phyloP scores from a whole-genome alignment of 768 basidiomycete species.

The Zangia roseola region DNA sequence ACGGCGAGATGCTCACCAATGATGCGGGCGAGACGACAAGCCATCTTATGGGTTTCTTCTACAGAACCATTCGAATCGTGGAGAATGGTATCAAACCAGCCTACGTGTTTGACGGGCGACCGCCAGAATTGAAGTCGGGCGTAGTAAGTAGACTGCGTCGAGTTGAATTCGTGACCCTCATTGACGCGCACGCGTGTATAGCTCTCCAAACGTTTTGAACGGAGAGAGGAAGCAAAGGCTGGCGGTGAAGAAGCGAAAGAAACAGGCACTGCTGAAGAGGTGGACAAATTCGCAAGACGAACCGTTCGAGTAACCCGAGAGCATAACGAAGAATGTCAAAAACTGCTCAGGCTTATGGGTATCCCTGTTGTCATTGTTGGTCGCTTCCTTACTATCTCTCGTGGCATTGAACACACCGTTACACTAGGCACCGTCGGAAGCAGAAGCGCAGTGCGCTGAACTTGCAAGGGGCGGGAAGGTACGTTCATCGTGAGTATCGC shows the following conservation, averaged over 20 bases:
- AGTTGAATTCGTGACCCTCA: neutral
- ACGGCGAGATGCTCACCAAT: constrained; percentile 95
- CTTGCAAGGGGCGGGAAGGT: constrained; percentile 95
- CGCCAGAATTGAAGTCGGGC: constrained; percentile 94
- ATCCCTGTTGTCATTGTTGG: constrained; percentile 91
- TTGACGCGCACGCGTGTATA: constrained; percentile 32
- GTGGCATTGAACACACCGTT: neutral
- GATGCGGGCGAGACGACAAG: constrained; percentile 98
- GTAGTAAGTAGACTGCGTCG: constrained; percentile 62
- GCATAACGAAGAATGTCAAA: constrained; percentile 94
- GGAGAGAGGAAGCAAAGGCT: constrained; percentile 89
- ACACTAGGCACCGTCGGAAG: constrained; percentile 91
- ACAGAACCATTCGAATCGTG: constrained; percentile 94
- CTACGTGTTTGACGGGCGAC: constrained; percentile 98
- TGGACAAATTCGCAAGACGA: constrained; percentile 86
- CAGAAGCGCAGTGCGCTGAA: constrained; percentile 98
- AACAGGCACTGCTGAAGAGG: constrained; percentile 88
- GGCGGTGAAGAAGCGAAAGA: constrained; percentile 97
- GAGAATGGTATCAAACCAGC: constrained; percentile 98
- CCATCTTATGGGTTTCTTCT: constrained; percentile 99
- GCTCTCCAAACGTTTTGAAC: constrained; percentile 96
- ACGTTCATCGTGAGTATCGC: neutral
- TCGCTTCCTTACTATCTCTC: constrained; percentile 7
- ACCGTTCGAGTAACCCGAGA: constrained; percentile 94
- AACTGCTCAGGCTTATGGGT: constrained; percentile 89